Evolutionary conservation across 495 filamentous ascomycete genomes (phyloP).

Genomic region (Corynascus novoguineensis): DNA sequence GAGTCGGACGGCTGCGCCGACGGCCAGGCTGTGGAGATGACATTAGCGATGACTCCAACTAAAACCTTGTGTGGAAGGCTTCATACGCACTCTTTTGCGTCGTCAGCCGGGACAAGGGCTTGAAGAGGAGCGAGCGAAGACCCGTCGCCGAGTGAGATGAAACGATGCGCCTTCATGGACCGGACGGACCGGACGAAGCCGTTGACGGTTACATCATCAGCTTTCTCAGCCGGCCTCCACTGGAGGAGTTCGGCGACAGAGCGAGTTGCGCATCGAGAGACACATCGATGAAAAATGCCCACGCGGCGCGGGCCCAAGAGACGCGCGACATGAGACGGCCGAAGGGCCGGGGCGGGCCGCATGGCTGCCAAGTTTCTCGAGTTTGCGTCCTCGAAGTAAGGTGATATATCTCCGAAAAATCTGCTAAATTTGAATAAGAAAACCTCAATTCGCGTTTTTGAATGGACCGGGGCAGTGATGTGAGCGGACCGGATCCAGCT

Average conservation of each 20-base stretch:
- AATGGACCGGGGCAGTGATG: too few relatives aligned
- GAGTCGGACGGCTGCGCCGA: constrained; percentile 73
- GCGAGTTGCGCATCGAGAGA: constrained; percentile 20
- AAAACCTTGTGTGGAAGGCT: constrained; percentile 19
- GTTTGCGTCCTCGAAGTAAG: not conserved
- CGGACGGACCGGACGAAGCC: constrained; percentile 82
- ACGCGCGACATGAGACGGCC: constrained; percentile 14
- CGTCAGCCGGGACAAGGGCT: constrained; percentile 68
- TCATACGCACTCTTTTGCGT: constrained; percentile 60
- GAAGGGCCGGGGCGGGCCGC: constrained; percentile 17
- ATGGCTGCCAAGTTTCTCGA: constrained; percentile 9
- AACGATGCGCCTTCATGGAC: constrained; percentile 75
- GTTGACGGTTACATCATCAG: constrained; percentile 48
- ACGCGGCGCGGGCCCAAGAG: constrained; percentile 3
- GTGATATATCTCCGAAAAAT: too few relatives aligned
- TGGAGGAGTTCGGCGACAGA: constrained; percentile 29
- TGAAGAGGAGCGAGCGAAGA: constrained; percentile 75
- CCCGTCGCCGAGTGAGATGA: constrained; percentile 83
- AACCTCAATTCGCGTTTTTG: too few relatives aligned
- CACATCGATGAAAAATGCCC: constrained; percentile 14
- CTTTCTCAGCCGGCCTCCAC: constrained; percentile 26
- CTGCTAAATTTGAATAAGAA: too few relatives aligned
- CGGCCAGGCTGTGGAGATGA: constrained; percentile 58
- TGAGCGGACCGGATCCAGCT: too few relatives aligned
- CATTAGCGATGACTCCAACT: constrained; percentile 22